A percentile compares a stretch with the other conserved stretches of the same genome.
Evolutionary conservation across 1,284 basidiomycete species (phyloP).

Genomic region (Pterulicium gracile): DNA sequence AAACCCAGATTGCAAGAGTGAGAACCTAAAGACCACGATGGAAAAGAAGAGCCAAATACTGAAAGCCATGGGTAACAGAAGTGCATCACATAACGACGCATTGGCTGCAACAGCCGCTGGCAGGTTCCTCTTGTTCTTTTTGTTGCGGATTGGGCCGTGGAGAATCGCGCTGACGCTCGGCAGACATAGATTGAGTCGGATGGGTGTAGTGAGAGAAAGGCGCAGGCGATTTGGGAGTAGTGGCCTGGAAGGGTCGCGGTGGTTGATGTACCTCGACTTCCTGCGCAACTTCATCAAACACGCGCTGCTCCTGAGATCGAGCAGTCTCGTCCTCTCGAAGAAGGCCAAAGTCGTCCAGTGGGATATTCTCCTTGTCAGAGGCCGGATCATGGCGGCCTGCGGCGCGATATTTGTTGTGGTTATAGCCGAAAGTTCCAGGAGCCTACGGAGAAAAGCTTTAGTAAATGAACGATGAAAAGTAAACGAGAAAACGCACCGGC

Average conservation of each 20-base stretch:
- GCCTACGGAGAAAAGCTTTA: conserved; percentile 32
- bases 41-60: too few species aligned
- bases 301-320: conserved; percentile 13
- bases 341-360: conserved; percentile 57
- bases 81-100: conserved; percentile 50
- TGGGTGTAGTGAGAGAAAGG: conserved; percentile 48
- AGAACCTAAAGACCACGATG: too few species aligned
- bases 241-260: conserved; percentile 9
- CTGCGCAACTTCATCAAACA: too few species aligned
- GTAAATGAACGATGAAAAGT: conserved; percentile 6
- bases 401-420: conserved; percentile 52
- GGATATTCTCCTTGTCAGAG: conserved; percentile 27
- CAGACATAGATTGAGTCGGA: conserved; percentile 12
- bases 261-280: too few species aligned
- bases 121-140: conserved; percentile 29
- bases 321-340: conserved; percentile 12
- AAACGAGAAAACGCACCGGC: conserved; percentile 33
- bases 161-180: conserved; percentile 9
- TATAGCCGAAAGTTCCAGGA: conserved; percentile 73
- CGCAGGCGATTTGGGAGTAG: conserved; percentile 34
- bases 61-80: conserved; percentile 12
- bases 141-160: not conserved
- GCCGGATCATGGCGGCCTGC: conserved; percentile 22
- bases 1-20: too few species aligned
- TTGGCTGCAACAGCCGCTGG: conserved; percentile 42